Conservation (phyloP, 2,329 filamentous ascomycete species). For the Penicillium sp. region DNA sequence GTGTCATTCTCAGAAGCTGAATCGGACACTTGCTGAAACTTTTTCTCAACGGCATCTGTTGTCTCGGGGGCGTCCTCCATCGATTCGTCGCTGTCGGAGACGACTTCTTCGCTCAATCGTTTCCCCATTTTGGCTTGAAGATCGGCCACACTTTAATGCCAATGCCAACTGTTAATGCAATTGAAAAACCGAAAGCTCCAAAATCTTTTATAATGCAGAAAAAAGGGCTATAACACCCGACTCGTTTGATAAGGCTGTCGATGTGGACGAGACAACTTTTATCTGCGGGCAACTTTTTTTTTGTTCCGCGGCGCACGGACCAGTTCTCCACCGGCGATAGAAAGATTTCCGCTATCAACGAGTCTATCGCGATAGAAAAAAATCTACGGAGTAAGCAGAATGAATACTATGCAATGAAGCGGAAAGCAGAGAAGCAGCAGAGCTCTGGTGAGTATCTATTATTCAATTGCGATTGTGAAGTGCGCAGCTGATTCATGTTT, state of each 20-base stretch:
- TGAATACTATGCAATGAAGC: constrained; percentile 26
- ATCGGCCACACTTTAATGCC: not conserved
- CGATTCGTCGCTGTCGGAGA: constrained; percentile 25
- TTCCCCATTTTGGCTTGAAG: constrained; percentile 9
- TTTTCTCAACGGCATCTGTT: constrained; percentile 8
- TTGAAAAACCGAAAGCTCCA: not conserved
- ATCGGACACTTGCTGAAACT: not conserved
- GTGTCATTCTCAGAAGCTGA: not conserved
- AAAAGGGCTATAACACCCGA: not conserved
- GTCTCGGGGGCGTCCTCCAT: constrained; percentile 21
- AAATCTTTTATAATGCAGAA: not conserved
- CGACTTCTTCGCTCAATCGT: constrained; percentile 21
- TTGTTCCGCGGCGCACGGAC: constrained; percentile 38
- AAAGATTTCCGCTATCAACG: constrained; percentile 4
- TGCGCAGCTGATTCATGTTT: not conserved
- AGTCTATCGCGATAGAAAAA: constrained; percentile 16
- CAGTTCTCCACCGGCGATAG: constrained; percentile 30
- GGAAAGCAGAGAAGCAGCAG: constrained; percentile 37
- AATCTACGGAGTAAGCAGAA: not conserved
- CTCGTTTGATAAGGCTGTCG: not conserved
- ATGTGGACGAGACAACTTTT: not conserved
- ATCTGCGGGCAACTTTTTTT: constrained; percentile 30
- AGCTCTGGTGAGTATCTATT: constrained; percentile 24
- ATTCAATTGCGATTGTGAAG: not conserved
- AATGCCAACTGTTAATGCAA: not conserved